phyloP scores from a whole-genome alignment of 345 rosid genomes.

The Populus pruinosa region DNA sequence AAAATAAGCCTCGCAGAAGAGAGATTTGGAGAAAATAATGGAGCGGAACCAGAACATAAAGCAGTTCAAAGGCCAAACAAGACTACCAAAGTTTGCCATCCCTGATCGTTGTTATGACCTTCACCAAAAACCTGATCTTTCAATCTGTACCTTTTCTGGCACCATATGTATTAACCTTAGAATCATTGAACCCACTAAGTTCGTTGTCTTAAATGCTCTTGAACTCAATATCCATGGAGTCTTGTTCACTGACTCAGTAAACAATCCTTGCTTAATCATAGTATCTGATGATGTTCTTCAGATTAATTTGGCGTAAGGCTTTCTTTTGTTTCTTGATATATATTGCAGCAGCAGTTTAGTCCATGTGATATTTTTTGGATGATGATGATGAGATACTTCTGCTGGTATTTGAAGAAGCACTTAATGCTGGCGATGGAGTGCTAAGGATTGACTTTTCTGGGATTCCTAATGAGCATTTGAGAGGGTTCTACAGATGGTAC shows the following conservation, averaged over 20 bases:
- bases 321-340: not conserved
- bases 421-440: slow-evolving; percentile 32
- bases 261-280: not conserved
- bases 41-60: slow-evolving; percentile 7
- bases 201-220: slow-evolving; percentile 40
- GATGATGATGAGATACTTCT: slow-evolving; percentile 42
- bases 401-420: slow-evolving; percentile 30
- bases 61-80: slow-evolving; percentile 33
- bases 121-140: slow-evolving; percentile 27
- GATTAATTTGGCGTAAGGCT: not conserved
- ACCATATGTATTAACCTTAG: slow-evolving; percentile 15
- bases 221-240: slow-evolving; percentile 31
- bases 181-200: slow-evolving; percentile 27
- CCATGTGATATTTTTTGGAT: slow-evolving; percentile 30
- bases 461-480: slow-evolving; percentile 36
- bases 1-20: too few relatives aligned
- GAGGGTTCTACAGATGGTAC: slow-evolving; percentile 44
- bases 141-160: slow-evolving; percentile 36
- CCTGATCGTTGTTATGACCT: slow-evolving; percentile 26
- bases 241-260: slow-evolving; percentile 33
- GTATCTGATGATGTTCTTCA: not conserved
- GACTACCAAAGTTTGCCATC: slow-evolving; percentile 28
- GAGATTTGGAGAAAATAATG: not conserved
- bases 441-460: slow-evolving; percentile 33
- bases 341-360: slow-evolving; percentile 12